Conservation (phyloP, 257 asterid species). For the Solanum gandarillasii region DNA sequence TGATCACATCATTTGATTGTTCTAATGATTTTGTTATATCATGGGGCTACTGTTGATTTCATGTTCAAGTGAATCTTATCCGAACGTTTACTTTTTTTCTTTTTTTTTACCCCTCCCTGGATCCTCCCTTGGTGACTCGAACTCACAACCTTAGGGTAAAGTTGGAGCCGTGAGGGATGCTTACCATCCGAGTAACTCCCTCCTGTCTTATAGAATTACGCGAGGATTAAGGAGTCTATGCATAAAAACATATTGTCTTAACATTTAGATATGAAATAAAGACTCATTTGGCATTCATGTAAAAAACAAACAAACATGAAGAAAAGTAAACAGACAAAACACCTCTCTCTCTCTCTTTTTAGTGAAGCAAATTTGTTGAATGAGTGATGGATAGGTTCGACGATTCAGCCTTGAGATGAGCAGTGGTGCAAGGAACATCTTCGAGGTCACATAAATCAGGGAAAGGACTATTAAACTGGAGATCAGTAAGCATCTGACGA, state of each 20-base stretch:
- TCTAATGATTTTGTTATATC: constrained; percentile 3
- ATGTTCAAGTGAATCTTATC: not conserved
- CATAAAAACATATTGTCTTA: not conserved
- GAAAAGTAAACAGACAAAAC: constrained; percentile 7
- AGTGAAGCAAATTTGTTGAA: constrained; percentile 36
- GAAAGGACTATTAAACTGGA: constrained; percentile 38
- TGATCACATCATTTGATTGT: not conserved
- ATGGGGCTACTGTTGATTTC: not conserved
- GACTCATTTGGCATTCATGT: constrained; percentile 19
- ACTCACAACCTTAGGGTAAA: not conserved
- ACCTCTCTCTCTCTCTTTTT: not conserved
- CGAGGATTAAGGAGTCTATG: not conserved
- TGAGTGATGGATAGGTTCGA: constrained; percentile 32
- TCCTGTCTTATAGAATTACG: constrained; percentile 14
- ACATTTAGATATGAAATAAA: constrained; percentile 5
- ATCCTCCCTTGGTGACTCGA: not conserved
- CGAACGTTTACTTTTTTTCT: not conserved
- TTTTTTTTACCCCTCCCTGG: not conserved
- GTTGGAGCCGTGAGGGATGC: not conserved
- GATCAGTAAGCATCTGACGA: constrained; percentile 43
- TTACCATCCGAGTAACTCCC: not conserved
- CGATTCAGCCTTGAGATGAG: constrained; percentile 44
- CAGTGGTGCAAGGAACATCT: constrained; percentile 57
- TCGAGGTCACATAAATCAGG: constrained; percentile 42
- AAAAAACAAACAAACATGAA: constrained; percentile 14